A percentile compares a stretch with the other conserved stretches of the same genome.
Conservation (phyloP, 2,329 filamentous ascomycete species). For the Aschersonia sp. region DNA sequence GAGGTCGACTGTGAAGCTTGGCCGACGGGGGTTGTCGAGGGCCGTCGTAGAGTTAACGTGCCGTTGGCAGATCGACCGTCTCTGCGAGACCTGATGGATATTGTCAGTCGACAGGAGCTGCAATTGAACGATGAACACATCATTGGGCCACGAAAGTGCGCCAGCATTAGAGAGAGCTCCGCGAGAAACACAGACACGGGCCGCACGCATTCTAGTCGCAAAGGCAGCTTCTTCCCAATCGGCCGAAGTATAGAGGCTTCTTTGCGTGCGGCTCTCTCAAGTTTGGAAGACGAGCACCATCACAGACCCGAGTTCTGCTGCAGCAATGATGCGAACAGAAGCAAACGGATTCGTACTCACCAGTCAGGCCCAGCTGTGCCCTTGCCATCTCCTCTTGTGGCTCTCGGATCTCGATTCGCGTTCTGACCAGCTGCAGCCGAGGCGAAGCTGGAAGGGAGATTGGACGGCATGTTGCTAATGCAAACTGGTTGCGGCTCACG, state of each 20-base stretch:
- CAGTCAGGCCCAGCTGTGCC: constrained; percentile 52
- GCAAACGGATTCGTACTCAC: constrained; percentile 32
- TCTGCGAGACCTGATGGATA: constrained; percentile 36
- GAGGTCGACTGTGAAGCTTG: constrained; percentile 22
- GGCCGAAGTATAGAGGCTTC: too few species aligned
- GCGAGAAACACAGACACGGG: too few species aligned
- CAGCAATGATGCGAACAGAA: background rate
- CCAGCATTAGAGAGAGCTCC: too few species aligned
- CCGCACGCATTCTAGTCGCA: too few species aligned
- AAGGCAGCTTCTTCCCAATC: too few species aligned
- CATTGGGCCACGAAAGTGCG: too few species aligned
- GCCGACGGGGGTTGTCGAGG: constrained; percentile 41
- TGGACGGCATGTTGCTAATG: constrained; percentile 44
- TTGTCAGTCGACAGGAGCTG: background rate
- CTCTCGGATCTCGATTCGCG: constrained; percentile 43
- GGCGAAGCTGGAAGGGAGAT: constrained; percentile 72
- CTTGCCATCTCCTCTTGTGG: constrained; percentile 42
- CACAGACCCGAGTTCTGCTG: background rate
- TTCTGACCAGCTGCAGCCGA: constrained; percentile 69
- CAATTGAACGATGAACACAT: too few species aligned
- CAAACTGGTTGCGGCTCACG: constrained; percentile 1
- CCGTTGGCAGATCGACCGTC: constrained; percentile 45
- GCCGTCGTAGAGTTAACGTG: constrained; percentile 49
- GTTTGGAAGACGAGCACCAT: background rate
- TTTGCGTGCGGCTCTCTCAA: too few species aligned